Evolutionary conservation across 176 grass and related monocot species (phyloP).

Genomic region (Ampelocalamus luodianensis): DNA sequence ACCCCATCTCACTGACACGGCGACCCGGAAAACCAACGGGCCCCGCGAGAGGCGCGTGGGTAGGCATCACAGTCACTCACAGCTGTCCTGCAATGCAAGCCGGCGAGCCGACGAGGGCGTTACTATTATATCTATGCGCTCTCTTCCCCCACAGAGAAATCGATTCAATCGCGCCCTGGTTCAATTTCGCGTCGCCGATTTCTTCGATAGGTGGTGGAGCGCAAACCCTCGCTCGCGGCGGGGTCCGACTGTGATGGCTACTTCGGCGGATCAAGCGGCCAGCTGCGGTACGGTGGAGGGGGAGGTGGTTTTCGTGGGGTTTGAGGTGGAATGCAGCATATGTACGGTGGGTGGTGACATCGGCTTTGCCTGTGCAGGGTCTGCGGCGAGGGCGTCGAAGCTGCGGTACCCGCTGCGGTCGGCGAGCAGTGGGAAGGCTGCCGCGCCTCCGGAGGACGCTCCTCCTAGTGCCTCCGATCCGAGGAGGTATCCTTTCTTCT

Average conservation of each 20-base stretch:
- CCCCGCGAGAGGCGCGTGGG: neutral
- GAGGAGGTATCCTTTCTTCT: constrained; percentile 43
- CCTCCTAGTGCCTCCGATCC: constrained; percentile 31
- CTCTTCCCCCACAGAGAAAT: neutral
- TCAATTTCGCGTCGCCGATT: neutral
- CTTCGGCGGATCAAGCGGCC: constrained; percentile 33
- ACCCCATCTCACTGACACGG: neutral
- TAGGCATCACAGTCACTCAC: neutral
- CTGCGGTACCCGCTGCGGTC: constrained; percentile 75
- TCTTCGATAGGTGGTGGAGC: neutral
- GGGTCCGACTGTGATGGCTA: constrained; percentile 35
- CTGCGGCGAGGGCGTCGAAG: constrained; percentile 54
- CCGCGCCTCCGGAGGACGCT: neutral
- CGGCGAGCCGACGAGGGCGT: neutral
- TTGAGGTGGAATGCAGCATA: neutral
- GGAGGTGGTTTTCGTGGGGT: neutral
- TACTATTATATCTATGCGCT: constrained; percentile 24
- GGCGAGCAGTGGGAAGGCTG: constrained; percentile 46
- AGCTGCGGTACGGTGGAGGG: neutral
- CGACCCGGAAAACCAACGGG: rapidly evolving
- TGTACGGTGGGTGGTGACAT: neutral
- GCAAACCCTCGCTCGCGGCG: neutral
- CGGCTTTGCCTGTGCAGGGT: constrained; percentile 23
- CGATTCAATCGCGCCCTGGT: neutral
- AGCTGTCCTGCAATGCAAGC: neutral